These are phyloP conservation scores for Phytophthora pinifolia DNA, from an alignment of 352 stramenopile species.

Conservation along the genomic window DNA sequence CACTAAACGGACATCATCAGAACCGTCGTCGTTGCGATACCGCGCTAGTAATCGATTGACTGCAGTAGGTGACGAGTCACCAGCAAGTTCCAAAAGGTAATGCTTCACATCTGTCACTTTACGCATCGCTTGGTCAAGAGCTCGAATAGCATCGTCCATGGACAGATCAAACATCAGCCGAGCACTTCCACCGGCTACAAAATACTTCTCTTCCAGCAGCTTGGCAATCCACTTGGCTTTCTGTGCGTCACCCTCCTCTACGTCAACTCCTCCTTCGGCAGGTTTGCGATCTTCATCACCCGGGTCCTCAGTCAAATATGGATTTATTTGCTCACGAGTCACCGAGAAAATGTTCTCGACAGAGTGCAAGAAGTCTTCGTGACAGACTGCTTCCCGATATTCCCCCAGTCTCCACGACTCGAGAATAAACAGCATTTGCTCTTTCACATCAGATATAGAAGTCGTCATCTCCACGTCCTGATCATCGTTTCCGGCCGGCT, in stretches of 20 bases:
- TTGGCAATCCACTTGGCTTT: not conserved
- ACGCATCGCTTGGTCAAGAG: not conserved
- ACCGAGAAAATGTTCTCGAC: not conserved
- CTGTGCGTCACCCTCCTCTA: too few relatives aligned
- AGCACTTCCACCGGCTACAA: conserved; percentile 6
- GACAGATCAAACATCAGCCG: conserved; percentile 5
- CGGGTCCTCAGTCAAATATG: too few relatives aligned
- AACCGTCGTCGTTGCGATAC: not conserved
- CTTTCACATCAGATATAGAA: too few relatives aligned
- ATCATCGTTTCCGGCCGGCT: not conserved
- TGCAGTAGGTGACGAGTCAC: too few relatives aligned
- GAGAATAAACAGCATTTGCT: not conserved
- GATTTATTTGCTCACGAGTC: not conserved
- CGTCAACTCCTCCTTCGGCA: not conserved
- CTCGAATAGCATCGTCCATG: not conserved
- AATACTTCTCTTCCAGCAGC: conserved; percentile 10
- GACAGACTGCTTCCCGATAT: not conserved
- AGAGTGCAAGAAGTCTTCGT: not conserved
- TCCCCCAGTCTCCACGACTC: conserved; percentile 6
- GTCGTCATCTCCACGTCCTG: not conserved
- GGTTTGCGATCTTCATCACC: not conserved
- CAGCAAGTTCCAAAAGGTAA: not conserved
- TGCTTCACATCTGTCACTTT: not conserved
- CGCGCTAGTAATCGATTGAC: too few relatives aligned
- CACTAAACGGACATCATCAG: not conserved